Percentiles rank a stretch among this genome's conserved stretches.
phyloP scores from a whole-genome alignment of 106 monocot species.

The Posidonia australis region DNA sequence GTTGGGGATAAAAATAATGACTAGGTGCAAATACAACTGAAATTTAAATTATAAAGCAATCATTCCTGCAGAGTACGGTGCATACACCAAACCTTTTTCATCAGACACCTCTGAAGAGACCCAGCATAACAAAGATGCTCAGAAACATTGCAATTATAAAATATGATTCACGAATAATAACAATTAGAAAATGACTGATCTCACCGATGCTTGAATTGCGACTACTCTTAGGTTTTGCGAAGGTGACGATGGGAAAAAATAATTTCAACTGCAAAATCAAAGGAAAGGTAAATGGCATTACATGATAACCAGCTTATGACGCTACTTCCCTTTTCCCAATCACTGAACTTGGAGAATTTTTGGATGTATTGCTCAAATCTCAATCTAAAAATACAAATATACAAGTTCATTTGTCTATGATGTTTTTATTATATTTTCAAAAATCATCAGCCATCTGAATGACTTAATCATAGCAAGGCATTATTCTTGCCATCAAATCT shows the following conservation, averaged over 20 bases:
- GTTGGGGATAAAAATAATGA: too few relatives aligned
- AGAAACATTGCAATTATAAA: too few relatives aligned
- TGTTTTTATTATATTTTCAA: not conserved
- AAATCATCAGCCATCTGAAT: too few relatives aligned
- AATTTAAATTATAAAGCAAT: too few relatives aligned
- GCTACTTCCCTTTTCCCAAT: not conserved
- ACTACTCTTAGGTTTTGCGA: slow-evolving; percentile 93
- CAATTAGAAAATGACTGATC: not conserved
- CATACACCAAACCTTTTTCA: too few relatives aligned
- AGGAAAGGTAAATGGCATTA: not conserved
- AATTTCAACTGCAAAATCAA: slow-evolving; percentile 58
- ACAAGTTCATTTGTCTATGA: too few relatives aligned
- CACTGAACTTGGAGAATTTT: not conserved
- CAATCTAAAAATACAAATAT: not conserved
- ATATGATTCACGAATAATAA: not conserved
- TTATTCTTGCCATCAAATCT: too few relatives aligned
- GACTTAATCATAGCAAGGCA: too few relatives aligned
- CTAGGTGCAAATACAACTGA: too few relatives aligned
- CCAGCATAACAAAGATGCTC: too few relatives aligned
- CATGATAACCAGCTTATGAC: not conserved
- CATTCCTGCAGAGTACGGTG: too few relatives aligned
- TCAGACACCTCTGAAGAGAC: too few relatives aligned
- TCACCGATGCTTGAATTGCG: slow-evolving; percentile 95
- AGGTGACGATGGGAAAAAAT: slow-evolving; percentile 81
- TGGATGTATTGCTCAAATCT: not conserved